Evolutionary conservation across 2,329 filamentous ascomycete species (phyloP), one percentile per base, ranked within the genome.

Genomic region (Knufia petricola): DNA sequence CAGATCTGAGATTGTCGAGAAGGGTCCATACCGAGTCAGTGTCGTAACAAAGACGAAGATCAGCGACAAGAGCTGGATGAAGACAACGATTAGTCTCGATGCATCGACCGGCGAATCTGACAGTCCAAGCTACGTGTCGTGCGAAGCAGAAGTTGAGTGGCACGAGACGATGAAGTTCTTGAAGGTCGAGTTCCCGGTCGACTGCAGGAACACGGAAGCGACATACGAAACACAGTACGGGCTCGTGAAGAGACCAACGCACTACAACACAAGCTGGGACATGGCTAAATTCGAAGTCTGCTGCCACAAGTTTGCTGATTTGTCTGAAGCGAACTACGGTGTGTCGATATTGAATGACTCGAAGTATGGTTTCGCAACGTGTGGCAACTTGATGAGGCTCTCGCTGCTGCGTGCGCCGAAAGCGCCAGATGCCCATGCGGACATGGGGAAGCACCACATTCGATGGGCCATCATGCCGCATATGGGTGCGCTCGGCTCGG

Each of bases 241-340:
- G 58, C 80, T 95, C 58, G 82, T 92, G 54, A 81, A 81, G 57
- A 79, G 92, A 24, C 90, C 92, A 2, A 98, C 92, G 0, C 92
- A 98, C 69, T 96, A 95, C 76, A 98, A 98, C 70, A 98, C 92
- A 2, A 76, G 79, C 57, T 95, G 88, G 88, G 88, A 95, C 62
- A 94, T 94, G 88, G 89, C 89, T 61, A 95, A 95, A 61, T 95
- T 95, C 59, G 89, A 95, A 70, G 89, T 95, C 45, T 95, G 88
- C 74, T 90, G 85, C 64, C 89, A 95, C 71, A 90, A 89, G 64
- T 95, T 87, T 73, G 89, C 89, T 9, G 89, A 95, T 65, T 71
- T 95, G 21, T 90, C 85, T 0, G 89, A 95, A 66, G 75, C 85
- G 60, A 84, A 82, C 46, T 95, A 94, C 59, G 89, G 89, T 54